Percentiles rank a stretch among this genome's conserved stretches.
Conservation (phyloP, 2,329 filamentous ascomycete species). For the Calonectria leucothoes region DNA sequence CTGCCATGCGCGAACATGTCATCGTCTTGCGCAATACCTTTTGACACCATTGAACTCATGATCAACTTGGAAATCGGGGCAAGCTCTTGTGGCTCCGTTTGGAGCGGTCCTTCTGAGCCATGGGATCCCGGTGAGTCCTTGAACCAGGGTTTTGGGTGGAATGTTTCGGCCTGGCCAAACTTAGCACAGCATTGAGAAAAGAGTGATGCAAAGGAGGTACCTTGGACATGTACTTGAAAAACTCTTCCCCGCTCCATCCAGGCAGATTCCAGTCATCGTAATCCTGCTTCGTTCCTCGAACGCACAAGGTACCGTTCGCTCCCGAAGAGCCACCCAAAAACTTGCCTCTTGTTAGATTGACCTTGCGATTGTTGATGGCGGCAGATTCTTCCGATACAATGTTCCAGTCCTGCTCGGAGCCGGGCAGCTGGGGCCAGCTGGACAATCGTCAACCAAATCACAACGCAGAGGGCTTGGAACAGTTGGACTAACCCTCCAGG, state of each 20-base stretch:
- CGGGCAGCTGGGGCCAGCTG: slow-evolving; percentile 57
- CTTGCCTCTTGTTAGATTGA: slow-evolving; percentile 60
- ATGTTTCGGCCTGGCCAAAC: slow-evolving; percentile 61
- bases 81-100: slow-evolving; percentile 67
- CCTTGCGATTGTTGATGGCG: slow-evolving; percentile 53
- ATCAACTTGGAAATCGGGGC: slow-evolving; percentile 68
- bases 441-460: neutral
- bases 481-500: slow-evolving; percentile 54
- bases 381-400: slow-evolving; percentile 54
- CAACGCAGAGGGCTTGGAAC: neutral
- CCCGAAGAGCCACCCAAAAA: slow-evolving; percentile 62
- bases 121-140: slow-evolving; percentile 59
- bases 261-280: slow-evolving; percentile 66
- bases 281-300: slow-evolving; percentile 60
- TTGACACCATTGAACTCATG: slow-evolving; percentile 64
- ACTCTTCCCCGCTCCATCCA: slow-evolving; percentile 67
- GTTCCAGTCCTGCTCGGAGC: slow-evolving; percentile 63
- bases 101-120: slow-evolving; percentile 62
- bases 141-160: slow-evolving; percentile 69
- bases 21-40: slow-evolving; percentile 63
- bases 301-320: slow-evolving; percentile 61
- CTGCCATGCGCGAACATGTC: slow-evolving; percentile 69
- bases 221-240: slow-evolving; percentile 68
- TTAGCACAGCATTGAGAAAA: neutral
- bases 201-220: slow-evolving; percentile 35